These are phyloP conservation scores for Nigrospora oryzae DNA, from an alignment of 2,329 filamentous ascomycete species.

Conservation along the genomic window DNA sequence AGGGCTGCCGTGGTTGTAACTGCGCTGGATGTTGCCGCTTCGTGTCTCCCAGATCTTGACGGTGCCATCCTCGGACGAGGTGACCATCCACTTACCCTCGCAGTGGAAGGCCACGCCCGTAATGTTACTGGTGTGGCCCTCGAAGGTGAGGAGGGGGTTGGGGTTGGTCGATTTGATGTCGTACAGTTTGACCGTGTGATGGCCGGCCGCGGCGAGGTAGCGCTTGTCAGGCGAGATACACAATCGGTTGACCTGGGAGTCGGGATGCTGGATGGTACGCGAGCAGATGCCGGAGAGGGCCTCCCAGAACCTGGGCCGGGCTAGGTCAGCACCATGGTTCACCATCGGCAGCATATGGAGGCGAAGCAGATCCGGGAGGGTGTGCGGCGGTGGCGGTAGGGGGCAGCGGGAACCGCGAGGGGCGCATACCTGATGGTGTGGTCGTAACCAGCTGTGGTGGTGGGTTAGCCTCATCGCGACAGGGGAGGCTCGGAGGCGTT, in stretches of 20 bases:
- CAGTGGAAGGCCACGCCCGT: conserved; percentile 97
- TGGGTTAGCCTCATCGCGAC: background rate
- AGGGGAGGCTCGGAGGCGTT: background rate
- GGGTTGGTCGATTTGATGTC: conserved; percentile 99
- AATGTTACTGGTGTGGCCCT: conserved; percentile 92
- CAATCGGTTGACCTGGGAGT: conserved; percentile 96
- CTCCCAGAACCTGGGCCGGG: conserved; percentile 77
- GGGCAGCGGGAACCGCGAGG: background rate
- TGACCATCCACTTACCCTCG: conserved; percentile 99
- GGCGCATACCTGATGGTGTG: conserved; percentile 49
- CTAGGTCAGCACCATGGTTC: background rate
- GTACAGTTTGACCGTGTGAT: conserved; percentile 90
- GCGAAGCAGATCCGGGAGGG: no score
- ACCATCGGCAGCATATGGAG: no score
- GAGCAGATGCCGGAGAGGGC: conserved; percentile 96
- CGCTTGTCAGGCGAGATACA: conserved; percentile 98
- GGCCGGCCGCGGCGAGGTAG: conserved; percentile 74
- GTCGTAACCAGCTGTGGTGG: conserved; percentile 47
- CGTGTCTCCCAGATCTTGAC: conserved; percentile 97
- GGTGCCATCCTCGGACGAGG: conserved; percentile 89
- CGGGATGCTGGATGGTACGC: conserved; percentile 93
- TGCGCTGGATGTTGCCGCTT: conserved; percentile 77
- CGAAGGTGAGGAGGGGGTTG: conserved; percentile 84
- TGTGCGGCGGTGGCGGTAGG: no score
- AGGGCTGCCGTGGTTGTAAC: conserved; percentile 80